Percentiles rank a stretch among this genome's conserved stretches.
phyloP scores from a whole-genome alignment of 1,284 basidiomycete species.

The Trametes hirsuta region DNA sequence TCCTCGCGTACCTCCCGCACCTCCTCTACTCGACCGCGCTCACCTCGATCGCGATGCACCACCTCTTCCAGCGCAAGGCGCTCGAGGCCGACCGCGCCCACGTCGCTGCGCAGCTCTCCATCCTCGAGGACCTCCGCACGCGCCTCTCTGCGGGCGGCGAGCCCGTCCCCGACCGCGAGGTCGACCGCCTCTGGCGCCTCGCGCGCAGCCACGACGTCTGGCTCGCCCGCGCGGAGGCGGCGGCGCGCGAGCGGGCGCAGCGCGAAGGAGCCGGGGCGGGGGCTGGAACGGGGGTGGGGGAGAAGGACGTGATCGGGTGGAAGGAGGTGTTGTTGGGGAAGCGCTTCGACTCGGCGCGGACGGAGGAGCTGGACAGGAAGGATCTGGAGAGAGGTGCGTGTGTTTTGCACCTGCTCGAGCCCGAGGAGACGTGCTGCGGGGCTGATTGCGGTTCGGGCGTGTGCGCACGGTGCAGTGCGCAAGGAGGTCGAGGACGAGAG shows the following conservation, averaged over 20 bases:
- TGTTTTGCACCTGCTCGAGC: no score
- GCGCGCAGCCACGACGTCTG: conserved; percentile 24
- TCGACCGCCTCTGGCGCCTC: conserved; percentile 21
- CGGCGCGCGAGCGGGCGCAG: conserved; percentile 11
- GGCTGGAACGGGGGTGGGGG: neutral
- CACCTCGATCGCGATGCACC: conserved; percentile 64
- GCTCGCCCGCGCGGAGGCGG: conserved; percentile 19
- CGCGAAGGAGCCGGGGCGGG: conserved; percentile 16
- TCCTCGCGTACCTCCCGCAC: conserved; percentile 46
- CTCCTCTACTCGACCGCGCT: conserved; percentile 61
- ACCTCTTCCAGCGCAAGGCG: conserved; percentile 52
- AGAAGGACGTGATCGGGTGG: conserved; percentile 35
- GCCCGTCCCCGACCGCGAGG: conserved; percentile 4
- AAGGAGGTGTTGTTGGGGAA: conserved; percentile 36
- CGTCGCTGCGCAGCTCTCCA: conserved; percentile 56
- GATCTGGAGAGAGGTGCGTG: conserved; percentile 35
- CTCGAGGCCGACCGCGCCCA: conserved; percentile 53
- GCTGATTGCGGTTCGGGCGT: neutral
- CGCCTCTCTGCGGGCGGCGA: conserved; percentile 48
- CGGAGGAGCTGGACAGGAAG: conserved; percentile 35
- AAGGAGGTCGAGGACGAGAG: conserved; percentile 14
- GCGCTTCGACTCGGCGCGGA: conserved; percentile 22
- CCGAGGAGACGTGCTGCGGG: no score
- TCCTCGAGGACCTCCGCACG: conserved; percentile 56
- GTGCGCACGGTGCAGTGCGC: neutral